Conservation (phyloP, 2,329 filamentous ascomycete genomes). For the Penicillium rolfsii region DNA sequence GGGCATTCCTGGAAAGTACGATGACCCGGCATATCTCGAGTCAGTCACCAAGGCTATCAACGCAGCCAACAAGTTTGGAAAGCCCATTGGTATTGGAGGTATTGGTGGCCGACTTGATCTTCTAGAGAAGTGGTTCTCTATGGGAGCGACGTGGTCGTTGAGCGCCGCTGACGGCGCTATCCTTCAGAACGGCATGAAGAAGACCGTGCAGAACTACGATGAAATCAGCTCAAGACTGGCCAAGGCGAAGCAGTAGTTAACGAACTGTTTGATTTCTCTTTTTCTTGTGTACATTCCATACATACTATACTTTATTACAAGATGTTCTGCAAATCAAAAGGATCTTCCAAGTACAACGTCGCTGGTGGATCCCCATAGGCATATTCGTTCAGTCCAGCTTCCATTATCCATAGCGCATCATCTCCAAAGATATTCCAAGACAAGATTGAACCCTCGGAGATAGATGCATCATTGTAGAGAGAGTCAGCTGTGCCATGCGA, state of each 20-base stretch:
- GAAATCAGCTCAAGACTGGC: conserved; percentile 29
- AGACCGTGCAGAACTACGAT: conserved; percentile 36
- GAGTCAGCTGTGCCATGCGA: not conserved
- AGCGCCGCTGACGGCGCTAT: conserved; percentile 43
- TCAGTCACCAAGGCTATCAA: conserved; percentile 37
- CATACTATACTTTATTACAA: not conserved
- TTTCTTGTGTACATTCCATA: not conserved
- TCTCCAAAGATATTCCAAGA: conserved; percentile 25
- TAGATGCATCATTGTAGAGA: not conserved
- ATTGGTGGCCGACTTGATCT: conserved; percentile 46
- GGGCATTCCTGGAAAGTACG: conserved; percentile 49
- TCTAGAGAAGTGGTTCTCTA: conserved; percentile 41
- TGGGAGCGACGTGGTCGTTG: conserved; percentile 47
- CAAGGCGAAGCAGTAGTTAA: conserved; percentile 13
- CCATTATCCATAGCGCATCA: conserved; percentile 29
- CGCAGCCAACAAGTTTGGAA: conserved; percentile 18
- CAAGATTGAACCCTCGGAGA: conserved; percentile 15
- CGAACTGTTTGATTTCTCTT: not conserved
- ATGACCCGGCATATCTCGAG: conserved; percentile 37
- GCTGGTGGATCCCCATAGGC: conserved; percentile 32
- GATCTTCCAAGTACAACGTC: conserved; percentile 16
- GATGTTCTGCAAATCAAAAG: conserved; percentile 14
- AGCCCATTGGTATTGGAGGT: conserved; percentile 38
- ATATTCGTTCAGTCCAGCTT: conserved; percentile 39
- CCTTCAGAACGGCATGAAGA: conserved; percentile 43